Percentiles rank a stretch among this genome's conserved stretches.
phyloP scores from a whole-genome alignment of 108 stramenopile species.

The Cyclotella cryptica region DNA sequence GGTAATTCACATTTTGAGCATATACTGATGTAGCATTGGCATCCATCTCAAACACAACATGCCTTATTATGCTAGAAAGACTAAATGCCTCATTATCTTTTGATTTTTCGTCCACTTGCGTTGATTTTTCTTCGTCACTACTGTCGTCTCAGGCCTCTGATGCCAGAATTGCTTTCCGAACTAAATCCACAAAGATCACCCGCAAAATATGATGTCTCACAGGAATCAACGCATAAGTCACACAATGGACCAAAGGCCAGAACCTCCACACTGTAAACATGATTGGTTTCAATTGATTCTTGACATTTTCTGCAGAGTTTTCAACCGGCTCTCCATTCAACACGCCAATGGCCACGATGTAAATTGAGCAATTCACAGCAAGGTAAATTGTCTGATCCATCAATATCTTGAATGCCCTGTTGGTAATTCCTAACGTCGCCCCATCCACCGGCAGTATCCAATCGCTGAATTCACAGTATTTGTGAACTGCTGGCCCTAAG shows the following conservation, averaged over 20 bases:
- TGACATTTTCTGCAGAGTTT: too few species aligned
- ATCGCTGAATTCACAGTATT: slow-evolving; percentile 95
- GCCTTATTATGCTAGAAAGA: too few species aligned
- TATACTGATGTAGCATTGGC: slow-evolving; percentile 71
- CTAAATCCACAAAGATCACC: slow-evolving; percentile 92
- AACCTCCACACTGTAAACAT: slow-evolving; percentile 94
- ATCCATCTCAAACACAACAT: too few species aligned
- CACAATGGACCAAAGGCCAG: too few species aligned
- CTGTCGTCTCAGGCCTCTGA: too few species aligned
- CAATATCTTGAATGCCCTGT: slow-evolving; percentile 89
- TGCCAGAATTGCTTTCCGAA: slow-evolving; percentile 94
- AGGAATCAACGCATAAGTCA: slow-evolving; percentile 89
- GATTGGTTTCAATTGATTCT: slow-evolving; percentile 81
- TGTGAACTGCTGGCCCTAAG: slow-evolving; percentile 94
- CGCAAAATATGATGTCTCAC: too few species aligned
- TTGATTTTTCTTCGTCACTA: slow-evolving; percentile 31
- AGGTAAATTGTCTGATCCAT: slow-evolving; percentile 97
- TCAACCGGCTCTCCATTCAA: slow-evolving; percentile 73
- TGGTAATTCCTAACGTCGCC: slow-evolving; percentile 64
- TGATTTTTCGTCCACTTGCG: background rate
- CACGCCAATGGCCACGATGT: slow-evolving; percentile 86
- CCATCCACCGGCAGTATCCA: slow-evolving; percentile 88
- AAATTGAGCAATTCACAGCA: slow-evolving; percentile 87
- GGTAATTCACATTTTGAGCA: slow-evolving; percentile 83
- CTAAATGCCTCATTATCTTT: slow-evolving; percentile 2